A percentile compares a stretch with the other conserved stretches of the same genome.
phyloP scores from a whole-genome alignment of 768 basidiomycete genomes.

The Rhodotorula graminis region DNA sequence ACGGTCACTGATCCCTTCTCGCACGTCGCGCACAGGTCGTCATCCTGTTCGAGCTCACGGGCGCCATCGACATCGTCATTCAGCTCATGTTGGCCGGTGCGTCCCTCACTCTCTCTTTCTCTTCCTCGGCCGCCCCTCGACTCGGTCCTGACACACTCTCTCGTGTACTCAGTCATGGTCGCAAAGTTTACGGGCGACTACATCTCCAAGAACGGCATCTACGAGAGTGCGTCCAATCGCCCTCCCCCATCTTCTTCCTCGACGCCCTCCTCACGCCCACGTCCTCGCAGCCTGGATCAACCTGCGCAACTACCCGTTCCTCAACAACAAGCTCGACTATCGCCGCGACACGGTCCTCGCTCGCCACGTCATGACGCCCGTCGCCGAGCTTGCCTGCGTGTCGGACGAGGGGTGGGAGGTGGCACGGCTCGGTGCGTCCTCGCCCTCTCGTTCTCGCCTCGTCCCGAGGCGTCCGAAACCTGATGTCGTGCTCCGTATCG shows the following conservation, averaged over 20 bases:
- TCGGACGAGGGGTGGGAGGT: constrained; percentile 77
- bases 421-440: constrained; percentile 47
- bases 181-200: constrained; percentile 88
- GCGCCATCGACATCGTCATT: constrained; percentile 79
- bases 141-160: not conserved
- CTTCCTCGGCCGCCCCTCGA: constrained; percentile 49
- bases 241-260: too few species aligned
- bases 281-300: constrained; percentile 39
- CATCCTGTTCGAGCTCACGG: constrained; percentile 83
- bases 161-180: constrained; percentile 57
- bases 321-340: constrained; percentile 41
- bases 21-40: constrained; percentile 69
- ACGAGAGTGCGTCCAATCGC: constrained; percentile 76
- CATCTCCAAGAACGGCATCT: constrained; percentile 87
- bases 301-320: constrained; percentile 40
- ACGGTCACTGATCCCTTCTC: too few species aligned
- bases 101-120: constrained; percentile 59
- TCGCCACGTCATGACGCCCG: constrained; percentile 37
- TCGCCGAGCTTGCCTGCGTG: constrained; percentile 61
- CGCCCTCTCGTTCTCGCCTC: not conserved
- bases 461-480: too few species aligned
- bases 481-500: constrained; percentile 53
- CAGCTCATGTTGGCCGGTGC: constrained; percentile 42
- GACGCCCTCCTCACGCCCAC: not conserved
- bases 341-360: constrained; percentile 36